Base-by-base conservation (phyloP, 441 rosid species). In the Erodium moschatum region DNA sequence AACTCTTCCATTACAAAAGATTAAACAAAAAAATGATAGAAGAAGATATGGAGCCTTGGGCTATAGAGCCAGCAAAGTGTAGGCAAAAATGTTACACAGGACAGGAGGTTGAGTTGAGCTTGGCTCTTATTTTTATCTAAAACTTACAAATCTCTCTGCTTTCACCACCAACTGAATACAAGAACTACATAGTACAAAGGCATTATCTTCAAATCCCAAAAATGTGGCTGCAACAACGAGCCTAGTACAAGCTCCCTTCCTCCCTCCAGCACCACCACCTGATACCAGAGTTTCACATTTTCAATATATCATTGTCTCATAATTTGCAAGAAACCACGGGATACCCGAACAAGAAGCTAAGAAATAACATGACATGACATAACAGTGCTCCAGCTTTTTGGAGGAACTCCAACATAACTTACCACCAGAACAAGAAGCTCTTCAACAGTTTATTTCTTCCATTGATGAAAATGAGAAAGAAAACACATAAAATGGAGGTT, bases 161-260 rank as follows among this genome's bases (percentile, higher is more conserved):
- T 48, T 48, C 56, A 48, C 56, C 56, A 0, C 56, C 56, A 48
- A 48, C 19, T 48, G 18, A 48, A 48, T 48, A 48, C 56, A 48
- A 48, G 56, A 52, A 52, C 58, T 3, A 52, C 60, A 52, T 52
- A 52, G 5, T 52, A 52, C 60, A 52, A 21, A 15, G 60, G 19
- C 60, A 52, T n/a, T 52, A 52, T 52, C 60, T 52, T 52, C 60
- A 52, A 52, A 52, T 1, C 60, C 19, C 60, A 52, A 16, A 52
- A 52, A 52, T 16, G 20, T 52, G 60, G 60, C 60, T 7, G 20
- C 20, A 6, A 52, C 20, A 40, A 40, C 1, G 44, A 40, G 44
- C 10, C 44, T 40, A 40, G 44, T 0, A 48, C 56, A 15, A 48
- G 18, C 56, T 48, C 56, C 56, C 52, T 46, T 13, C 40, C 40